Conservation (phyloP, 176 grass and related monocot species). For the Paspalum vaginatum region DNA sequence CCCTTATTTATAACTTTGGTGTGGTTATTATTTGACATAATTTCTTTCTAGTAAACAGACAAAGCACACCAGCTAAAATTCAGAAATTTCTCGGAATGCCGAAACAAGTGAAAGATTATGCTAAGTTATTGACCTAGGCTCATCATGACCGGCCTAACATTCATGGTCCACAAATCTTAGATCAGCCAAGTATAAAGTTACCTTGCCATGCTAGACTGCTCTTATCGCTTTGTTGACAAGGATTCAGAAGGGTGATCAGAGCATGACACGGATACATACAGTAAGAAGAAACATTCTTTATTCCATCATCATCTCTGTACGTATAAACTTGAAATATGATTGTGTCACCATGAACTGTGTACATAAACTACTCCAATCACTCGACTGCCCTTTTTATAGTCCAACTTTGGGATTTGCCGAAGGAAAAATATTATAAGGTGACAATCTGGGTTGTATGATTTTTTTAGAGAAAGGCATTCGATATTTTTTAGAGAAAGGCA, state of each 20-base stretch:
- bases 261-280: not conserved
- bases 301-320: not conserved
- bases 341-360: not conserved
- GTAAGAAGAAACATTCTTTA: constrained; percentile 20
- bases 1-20: no score
- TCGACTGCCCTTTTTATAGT: constrained; percentile 17
- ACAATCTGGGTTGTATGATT: not conserved
- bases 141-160: not conserved
- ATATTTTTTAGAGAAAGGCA: no score
- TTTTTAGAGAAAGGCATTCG: no score
- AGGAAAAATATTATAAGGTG: not conserved
- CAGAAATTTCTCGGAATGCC: constrained; percentile 2
- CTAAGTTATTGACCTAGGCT: constrained; percentile 17
- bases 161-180: not conserved
- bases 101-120: constrained; percentile 36
- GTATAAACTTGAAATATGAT: not conserved
- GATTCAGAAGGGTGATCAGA: not conserved
- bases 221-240: not conserved
- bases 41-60: not conserved
- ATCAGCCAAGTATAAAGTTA: constrained; percentile 15
- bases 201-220: not conserved
- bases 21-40: no score
- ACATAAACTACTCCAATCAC: not conserved
- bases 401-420: constrained; percentile 17
- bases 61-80: not conserved